phyloP scores from a whole-genome alignment of 2,329 filamentous ascomycete species.

The Pseudogymnoascus sp. region DNA sequence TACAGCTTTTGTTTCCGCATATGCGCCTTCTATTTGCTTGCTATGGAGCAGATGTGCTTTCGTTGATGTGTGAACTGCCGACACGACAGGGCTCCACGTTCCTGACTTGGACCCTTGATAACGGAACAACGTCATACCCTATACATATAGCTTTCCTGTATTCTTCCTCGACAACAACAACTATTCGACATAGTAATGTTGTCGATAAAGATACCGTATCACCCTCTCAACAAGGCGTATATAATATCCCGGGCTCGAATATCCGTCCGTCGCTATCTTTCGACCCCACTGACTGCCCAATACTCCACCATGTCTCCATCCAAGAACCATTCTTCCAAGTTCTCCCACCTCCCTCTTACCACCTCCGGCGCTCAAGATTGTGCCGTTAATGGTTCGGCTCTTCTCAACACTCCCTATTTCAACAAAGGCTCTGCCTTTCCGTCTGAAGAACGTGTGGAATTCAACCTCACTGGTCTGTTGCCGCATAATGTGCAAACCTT shows the following conservation, averaged over 20 bases:
- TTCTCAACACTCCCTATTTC: slow-evolving; percentile 59
- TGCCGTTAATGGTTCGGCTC: slow-evolving; percentile 40
- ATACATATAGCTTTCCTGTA: not conserved
- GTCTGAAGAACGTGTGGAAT: slow-evolving; percentile 55
- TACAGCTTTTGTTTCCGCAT: not conserved
- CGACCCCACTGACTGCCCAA: not conserved
- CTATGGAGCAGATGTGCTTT: not conserved
- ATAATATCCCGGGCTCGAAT: not conserved
- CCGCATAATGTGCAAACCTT: slow-evolving; percentile 65
- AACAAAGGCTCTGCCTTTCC: slow-evolving; percentile 82
- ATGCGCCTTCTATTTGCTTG: not conserved
- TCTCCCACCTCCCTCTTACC: slow-evolving; percentile 38
- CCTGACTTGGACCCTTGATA: not conserved
- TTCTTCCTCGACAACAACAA: not conserved
- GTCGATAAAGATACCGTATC: not conserved
- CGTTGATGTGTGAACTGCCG: not conserved
- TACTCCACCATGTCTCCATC: slow-evolving; percentile 18
- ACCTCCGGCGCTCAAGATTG: slow-evolving; percentile 41
- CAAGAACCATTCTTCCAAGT: slow-evolving; percentile 28
- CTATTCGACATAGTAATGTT: not conserved
- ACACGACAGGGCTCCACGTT: not conserved
- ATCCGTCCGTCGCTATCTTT: not conserved
- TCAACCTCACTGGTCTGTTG: slow-evolving; percentile 64
- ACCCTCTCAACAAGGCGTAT: not conserved
- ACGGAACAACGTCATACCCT: not conserved